Conservation (phyloP, 78 protist genomes). For the Reticulomyxa filosa region DNA sequence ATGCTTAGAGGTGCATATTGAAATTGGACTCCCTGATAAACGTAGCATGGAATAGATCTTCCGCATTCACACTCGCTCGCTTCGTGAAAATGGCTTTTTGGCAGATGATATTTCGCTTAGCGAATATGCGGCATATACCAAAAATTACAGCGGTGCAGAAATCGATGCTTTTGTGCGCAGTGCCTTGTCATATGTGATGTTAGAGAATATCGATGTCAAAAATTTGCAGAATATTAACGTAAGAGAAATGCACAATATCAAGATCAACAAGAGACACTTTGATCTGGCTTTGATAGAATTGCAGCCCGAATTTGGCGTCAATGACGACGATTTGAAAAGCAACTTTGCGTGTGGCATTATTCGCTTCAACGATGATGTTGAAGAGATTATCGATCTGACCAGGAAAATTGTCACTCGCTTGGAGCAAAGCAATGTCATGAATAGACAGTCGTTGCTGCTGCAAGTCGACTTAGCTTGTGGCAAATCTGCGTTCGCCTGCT, state of each 20-base stretch:
- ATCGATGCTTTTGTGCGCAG: conserved; percentile 65
- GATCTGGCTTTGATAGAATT: conserved; percentile 58
- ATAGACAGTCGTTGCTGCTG: too few relatives aligned
- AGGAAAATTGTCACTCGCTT: too few relatives aligned
- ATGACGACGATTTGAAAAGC: conserved; percentile 24
- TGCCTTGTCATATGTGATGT: conserved; percentile 49
- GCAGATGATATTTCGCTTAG: conserved; percentile 48
- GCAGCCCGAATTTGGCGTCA: conserved; percentile 70
- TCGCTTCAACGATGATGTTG: too few relatives aligned
- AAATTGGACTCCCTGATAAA: conserved; percentile 88
- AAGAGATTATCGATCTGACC: too few relatives aligned
- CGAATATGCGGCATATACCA: conserved; percentile 53
- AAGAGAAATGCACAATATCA: too few relatives aligned
- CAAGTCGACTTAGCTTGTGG: too few relatives aligned
- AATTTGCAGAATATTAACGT: neutral
- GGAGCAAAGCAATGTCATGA: too few relatives aligned
- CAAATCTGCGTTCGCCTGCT: conserved; percentile 81
- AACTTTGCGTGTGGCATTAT: neutral
- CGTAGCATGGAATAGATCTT: conserved; percentile 74
- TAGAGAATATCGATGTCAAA: neutral
- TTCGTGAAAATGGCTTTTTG: conserved; percentile 14
- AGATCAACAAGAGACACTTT: conserved; percentile 47
- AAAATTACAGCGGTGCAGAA: conserved; percentile 89
- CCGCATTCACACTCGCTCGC: conserved; percentile 62
- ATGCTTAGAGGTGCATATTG: conserved; percentile 74